Evolutionary conservation across 441 rosid species (phyloP), one percentile per base, ranked within the genome.

Genomic region (Aleurites moluccanus): DNA sequence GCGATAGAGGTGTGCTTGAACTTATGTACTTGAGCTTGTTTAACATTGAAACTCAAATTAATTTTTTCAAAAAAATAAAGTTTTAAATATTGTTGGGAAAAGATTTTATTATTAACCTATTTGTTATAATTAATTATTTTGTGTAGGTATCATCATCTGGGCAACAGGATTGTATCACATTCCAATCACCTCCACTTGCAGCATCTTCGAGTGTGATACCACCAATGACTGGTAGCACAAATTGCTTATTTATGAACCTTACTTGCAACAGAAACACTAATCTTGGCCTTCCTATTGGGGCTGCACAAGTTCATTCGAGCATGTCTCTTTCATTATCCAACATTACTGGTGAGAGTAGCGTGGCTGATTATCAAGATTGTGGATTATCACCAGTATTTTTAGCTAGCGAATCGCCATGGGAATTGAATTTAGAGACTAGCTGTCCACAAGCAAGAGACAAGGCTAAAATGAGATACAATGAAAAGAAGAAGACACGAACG

Each of bases 381-480:
- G 87, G 86, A 23, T 49, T 87, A 55, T 86, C 93, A 0, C 83
- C 88, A 0, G 75, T 55, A 35, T 82, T 87, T 73, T 74, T 85
- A 10, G 78, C 84, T 0, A 82, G 79, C 20, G 92, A 91, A 67
- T 82, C 92, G 0, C 91, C 90, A 35, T 88, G 98, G 97, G 95
- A 90, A 33, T 80, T 92, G 20, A 85, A 76, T 78, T 66, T 82
- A 44, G 97, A 88, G 75, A 75, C 73, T 6, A 78, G 83, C 45
- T 77, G 82, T 66, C 88, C 90, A 6, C 88, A 81, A 73, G 90
- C 90, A 20, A 85, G 93, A 77, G 84, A 85, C 49, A 85, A 83
- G 76, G 93, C 93, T 11, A 89, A 88, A 83, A 82, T 86, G 86
- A 82, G 94, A 85, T 90, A 90, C 85, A 87, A 82, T 1, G 92